A percentile compares a stretch with the other conserved stretches of the same genome.
phyloP scores from a whole-genome alignment of 305 asterid species.

The Coffea humblotiana region DNA sequence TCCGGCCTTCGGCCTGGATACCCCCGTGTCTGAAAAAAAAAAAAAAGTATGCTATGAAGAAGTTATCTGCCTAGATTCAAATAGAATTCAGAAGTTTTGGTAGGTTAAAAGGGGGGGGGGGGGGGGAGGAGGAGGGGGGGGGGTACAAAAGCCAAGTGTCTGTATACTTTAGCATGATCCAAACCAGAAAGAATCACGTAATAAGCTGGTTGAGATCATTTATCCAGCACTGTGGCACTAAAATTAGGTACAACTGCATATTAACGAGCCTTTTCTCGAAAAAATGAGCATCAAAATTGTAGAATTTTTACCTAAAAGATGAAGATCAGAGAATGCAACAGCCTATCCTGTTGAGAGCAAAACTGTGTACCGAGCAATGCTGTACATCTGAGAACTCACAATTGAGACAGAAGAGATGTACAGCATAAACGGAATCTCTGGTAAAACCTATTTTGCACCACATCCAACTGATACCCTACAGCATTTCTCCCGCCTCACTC shows the following conservation, averaged over 20 bases:
- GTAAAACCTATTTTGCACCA: not conserved
- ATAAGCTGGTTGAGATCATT: not conserved
- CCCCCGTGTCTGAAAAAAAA: no score
- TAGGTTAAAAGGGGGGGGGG: no score
- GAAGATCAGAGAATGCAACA: not conserved
- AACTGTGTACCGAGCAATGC: not conserved
- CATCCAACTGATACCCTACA: not conserved
- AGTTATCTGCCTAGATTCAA: no score
- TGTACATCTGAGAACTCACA: not conserved
- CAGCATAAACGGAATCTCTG: not conserved
- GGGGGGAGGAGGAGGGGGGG: no score
- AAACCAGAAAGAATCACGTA: no score
- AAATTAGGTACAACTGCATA: not conserved
- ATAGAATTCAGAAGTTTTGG: no score
- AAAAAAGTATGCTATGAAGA: no score
- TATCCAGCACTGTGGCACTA: not conserved
- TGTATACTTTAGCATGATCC: no score
- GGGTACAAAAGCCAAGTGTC: not conserved
- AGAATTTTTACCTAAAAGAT: not conserved
- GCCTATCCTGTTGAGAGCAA: not conserved
- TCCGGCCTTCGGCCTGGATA: no score
- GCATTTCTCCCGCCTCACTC: not conserved
- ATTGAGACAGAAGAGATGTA: not conserved
- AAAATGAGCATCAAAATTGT: not conserved
- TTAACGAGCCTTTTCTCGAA: not conserved